Evolutionary conservation across 1,139 yeast species (phyloP).

Genomic region (Geotrichum aggregatum): DNA sequence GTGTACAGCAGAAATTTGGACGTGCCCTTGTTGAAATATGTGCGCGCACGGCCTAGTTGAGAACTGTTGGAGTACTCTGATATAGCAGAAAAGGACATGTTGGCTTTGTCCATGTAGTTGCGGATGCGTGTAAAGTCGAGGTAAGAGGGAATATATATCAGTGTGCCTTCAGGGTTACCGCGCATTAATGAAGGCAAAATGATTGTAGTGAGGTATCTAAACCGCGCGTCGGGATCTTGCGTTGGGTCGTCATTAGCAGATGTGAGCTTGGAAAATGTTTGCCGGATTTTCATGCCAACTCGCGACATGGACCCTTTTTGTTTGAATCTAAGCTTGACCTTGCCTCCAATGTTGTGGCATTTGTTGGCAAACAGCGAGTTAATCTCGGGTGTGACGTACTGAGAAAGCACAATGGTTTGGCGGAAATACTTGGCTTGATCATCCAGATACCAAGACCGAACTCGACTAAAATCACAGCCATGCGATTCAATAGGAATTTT

Average conservation of each 20-base stretch:
- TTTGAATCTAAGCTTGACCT: constrained; percentile 43
- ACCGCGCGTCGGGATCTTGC: constrained; percentile 65
- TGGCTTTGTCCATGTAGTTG: constrained; percentile 61
- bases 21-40: constrained; percentile 59
- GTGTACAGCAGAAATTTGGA: constrained; percentile 75
- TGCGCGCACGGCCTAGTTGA: constrained; percentile 66
- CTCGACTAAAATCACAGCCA: constrained; percentile 87
- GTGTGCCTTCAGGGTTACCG: constrained; percentile 64
- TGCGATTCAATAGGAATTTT: constrained; percentile 71
- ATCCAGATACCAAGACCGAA: constrained; percentile 88
- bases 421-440: constrained; percentile 72
- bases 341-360: constrained; percentile 64
- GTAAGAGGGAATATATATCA: constrained; percentile 80
- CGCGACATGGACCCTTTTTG: constrained; percentile 41
- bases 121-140: constrained; percentile 79
- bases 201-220: constrained; percentile 71
- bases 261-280: constrained; percentile 54
- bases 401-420: constrained; percentile 73
- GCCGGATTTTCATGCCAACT: constrained; percentile 58
- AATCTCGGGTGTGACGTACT: constrained; percentile 74
- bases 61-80: constrained; percentile 80
- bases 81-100: constrained; percentile 46
- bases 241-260: constrained; percentile 43
- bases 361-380: constrained; percentile 58
- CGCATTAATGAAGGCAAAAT: constrained; percentile 65